Evolutionary conservation across 306 rosid genomes (phyloP).

Genomic region (Gastrolobium bilobum): DNA sequence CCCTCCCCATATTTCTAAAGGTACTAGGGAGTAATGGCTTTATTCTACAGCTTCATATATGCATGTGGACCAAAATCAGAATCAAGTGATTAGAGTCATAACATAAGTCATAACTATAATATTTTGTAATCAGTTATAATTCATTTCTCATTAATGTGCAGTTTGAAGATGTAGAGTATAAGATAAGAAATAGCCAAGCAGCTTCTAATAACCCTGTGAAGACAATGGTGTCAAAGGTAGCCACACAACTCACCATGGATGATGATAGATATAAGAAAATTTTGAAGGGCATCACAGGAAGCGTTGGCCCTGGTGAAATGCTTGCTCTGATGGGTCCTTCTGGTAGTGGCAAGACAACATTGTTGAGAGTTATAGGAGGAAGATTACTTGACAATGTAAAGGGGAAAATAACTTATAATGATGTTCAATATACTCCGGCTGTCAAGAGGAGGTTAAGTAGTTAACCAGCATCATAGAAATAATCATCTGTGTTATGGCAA

Average conservation of each 20-base stretch:
- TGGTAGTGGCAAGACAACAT: constrained; percentile 96
- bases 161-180: constrained; percentile 94
- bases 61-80: background rate
- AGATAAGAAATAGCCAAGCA: constrained; percentile 65
- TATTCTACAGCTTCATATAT: background rate
- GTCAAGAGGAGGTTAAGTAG: constrained; percentile 87
- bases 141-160: constrained; percentile 49
- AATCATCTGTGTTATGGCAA: background rate
- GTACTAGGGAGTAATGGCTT: constrained; percentile 47
- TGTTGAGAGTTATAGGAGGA: constrained; percentile 88
- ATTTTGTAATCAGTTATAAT: background rate
- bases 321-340: constrained; percentile 99
- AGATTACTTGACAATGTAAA: constrained; percentile 76
- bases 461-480: constrained; percentile 37
- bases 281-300: constrained; percentile 89
- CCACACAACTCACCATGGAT: constrained; percentile 59
- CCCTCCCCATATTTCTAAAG: constrained; percentile 93
- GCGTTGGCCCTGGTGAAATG: constrained; percentile 93
- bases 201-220: constrained; percentile 62
- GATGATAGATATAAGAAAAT: constrained; percentile 75
- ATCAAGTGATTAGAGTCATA: background rate
- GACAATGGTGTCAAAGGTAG: constrained; percentile 62
- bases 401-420: constrained; percentile 85
- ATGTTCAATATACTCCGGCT: constrained; percentile 69
- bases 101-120: background rate